A percentile compares a stretch with the other conserved stretches of the same genome.
These are phyloP conservation scores for Ophiostoma himal-ulmi DNA, from an alignment of 2,329 filamentous ascomycete genomes.

Conservation along the genomic window DNA sequence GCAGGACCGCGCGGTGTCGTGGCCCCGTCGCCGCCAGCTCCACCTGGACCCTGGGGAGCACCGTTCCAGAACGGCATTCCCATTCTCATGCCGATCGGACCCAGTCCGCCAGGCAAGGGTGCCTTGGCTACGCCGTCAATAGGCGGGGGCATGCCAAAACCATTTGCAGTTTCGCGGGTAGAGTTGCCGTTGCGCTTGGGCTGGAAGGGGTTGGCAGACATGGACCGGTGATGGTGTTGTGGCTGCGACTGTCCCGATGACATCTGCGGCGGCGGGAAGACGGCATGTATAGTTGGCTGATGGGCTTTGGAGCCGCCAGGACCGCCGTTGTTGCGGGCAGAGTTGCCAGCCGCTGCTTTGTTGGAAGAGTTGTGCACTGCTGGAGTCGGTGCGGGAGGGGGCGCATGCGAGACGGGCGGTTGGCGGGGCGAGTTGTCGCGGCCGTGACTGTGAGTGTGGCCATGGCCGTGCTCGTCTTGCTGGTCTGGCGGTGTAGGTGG, in stretches of 20 bases:
- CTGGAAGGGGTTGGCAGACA: conserved; percentile 15
- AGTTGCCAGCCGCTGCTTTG: background rate
- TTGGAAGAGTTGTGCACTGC: background rate
- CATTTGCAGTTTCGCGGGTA: background rate
- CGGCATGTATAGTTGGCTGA: background rate
- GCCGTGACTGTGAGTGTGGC: background rate
- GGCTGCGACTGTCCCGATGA: background rate
- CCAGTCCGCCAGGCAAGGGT: background rate
- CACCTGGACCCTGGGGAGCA: background rate
- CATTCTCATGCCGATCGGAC: conserved; percentile 6
- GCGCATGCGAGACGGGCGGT: background rate
- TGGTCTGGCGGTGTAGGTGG: conserved; percentile 10
- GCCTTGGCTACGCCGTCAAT: background rate
- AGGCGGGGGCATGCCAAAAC: conserved; percentile 3
- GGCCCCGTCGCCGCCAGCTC: background rate
- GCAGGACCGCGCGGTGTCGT: background rate
- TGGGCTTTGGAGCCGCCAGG: background rate
- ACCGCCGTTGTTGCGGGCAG: background rate
- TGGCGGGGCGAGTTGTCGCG: background rate
- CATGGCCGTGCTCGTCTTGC: background rate
- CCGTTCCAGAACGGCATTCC: conserved; percentile 13
- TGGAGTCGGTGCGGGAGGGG: conserved; percentile 5
- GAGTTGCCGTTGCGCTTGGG: background rate
- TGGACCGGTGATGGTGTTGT: conserved; percentile 7
- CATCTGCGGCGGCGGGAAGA: conserved; percentile 3